A percentile compares a stretch with the other conserved stretches of the same genome.
Conservation (phyloP, 345 rosid species). For the Geranium brycei region DNA sequence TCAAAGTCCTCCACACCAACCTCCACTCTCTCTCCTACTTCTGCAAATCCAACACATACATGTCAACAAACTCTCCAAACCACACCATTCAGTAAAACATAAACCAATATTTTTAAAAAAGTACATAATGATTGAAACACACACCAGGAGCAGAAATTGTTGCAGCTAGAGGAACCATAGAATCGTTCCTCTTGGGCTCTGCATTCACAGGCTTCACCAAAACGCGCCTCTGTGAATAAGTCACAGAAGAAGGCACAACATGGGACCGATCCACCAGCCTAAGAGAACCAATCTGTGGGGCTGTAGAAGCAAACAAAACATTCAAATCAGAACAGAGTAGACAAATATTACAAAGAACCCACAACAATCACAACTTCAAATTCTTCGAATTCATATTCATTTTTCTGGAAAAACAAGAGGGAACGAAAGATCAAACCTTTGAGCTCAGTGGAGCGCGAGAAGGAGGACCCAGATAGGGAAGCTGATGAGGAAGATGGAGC, state of each 20-base stretch:
- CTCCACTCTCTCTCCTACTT: constrained; percentile 39
- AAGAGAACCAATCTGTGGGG: constrained; percentile 43
- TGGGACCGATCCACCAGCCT: constrained; percentile 29
- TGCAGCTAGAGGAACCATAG: constrained; percentile 40
- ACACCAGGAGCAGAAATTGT: constrained; percentile 53
- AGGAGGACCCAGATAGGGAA: constrained; percentile 25
- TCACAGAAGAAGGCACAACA: constrained; percentile 22
- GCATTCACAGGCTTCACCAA: constrained; percentile 42
- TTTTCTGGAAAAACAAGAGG: neutral
- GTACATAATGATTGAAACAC: constrained; percentile 1
- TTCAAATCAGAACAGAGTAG: too few species aligned
- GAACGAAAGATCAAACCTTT: constrained; percentile 20
- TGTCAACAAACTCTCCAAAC: neutral
- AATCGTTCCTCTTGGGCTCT: constrained; percentile 40
- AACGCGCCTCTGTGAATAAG: constrained; percentile 27
- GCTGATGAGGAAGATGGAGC: constrained; percentile 31
- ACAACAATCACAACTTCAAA: constrained; percentile 4
- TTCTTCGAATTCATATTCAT: neutral
- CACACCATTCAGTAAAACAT: neutral
- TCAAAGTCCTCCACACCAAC: constrained; percentile 39
- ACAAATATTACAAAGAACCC: neutral
- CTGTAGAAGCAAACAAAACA: constrained; percentile 22
- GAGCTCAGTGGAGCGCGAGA: constrained; percentile 23
- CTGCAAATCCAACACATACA: constrained; percentile 23
- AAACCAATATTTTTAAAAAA: neutral